Percentiles rank a stretch among this genome's conserved stretches.
Evolutionary conservation across 176 grass and related monocot species (phyloP).

Genomic region (Oryza coarctata): DNA sequence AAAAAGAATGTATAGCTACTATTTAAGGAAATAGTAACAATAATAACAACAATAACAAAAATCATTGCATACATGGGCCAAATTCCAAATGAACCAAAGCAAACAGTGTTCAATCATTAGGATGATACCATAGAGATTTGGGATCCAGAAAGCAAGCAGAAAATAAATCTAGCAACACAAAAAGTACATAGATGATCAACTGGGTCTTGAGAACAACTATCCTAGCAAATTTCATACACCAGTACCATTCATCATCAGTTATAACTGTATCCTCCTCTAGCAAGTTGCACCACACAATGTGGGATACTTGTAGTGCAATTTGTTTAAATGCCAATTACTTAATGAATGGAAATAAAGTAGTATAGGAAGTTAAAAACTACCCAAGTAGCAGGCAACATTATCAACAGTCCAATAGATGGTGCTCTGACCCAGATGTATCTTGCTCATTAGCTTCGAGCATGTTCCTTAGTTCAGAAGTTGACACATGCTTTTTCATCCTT

Average conservation of each 20-base stretch:
- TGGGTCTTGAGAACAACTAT: neutral
- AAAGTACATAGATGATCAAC: neutral
- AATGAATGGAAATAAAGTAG: neutral
- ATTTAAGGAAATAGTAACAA: neutral
- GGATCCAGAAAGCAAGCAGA: neutral
- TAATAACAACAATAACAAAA: neutral
- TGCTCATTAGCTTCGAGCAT: conserved; percentile 91
- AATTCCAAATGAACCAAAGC: neutral
- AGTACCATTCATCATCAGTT: neutral
- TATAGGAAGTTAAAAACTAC: neutral
- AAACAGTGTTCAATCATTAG: neutral
- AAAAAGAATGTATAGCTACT: neutral
- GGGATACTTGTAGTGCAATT: neutral
- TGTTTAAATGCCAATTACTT: neutral
- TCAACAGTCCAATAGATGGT: conserved; percentile 76
- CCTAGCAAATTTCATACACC: neutral
- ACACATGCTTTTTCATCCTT: conserved; percentile 84
- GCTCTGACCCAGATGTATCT: conserved; percentile 77
- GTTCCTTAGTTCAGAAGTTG: conserved; percentile 72
- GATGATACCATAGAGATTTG: neutral
- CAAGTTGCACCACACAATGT: neutral
- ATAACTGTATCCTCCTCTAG: neutral
- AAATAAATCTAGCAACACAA: neutral
- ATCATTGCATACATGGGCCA: neutral
- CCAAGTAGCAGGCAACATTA: conserved; percentile 44